Base-by-base conservation (phyloP, 169 alveolate genomes). In the Cryptosporidium muris region DNA sequence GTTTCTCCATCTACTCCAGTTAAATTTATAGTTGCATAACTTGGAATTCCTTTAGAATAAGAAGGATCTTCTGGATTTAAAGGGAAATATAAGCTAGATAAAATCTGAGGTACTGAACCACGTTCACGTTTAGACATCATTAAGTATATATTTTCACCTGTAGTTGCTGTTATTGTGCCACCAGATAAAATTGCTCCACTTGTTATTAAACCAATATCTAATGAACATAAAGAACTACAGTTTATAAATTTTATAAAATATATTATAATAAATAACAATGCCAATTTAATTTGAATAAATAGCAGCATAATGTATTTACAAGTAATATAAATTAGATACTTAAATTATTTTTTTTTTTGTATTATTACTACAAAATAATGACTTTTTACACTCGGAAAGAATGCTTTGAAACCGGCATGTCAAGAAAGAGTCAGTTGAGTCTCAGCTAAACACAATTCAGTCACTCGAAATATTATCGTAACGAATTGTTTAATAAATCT, bases 1-100 rank as follows among this genome's bases (percentile, higher is more conserved):
- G 85, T 74, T 42, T 74, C 85, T 47, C 85, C 85, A 60, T 74
- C 85, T 42, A 68, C 58, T 9, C 67, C 85, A 25, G 60, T 53
- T 60, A 74, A 45, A 60, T 74, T 63, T 16, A 74, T 56, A 43
- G 43, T 74, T 16, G 85, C 60, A 48, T 51, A 58, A 16, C 63
- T 62, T 14, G 85, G 85, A 8, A 74, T 68, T n/a, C 85, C 85
- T 58, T 74, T 74, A 47, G 85, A 47, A 48, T 74, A 74, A 11
- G 56, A 58, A 45, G 67, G 85, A 74, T 74, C 85, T 4, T 74
- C 85, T 8, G 68, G 68, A 16, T 74, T 74, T 16, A 74, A 58
- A 25, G 85, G 85, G 34, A 45, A 74, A 45, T 54, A 74, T 51
- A 74, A 12, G 40, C 85, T 74, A 36, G 85, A 74, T 42, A 74